These are phyloP conservation scores for Lipomyces yamanashiensis DNA, from an alignment of 805 yeast species.

Conservation along the genomic window DNA sequence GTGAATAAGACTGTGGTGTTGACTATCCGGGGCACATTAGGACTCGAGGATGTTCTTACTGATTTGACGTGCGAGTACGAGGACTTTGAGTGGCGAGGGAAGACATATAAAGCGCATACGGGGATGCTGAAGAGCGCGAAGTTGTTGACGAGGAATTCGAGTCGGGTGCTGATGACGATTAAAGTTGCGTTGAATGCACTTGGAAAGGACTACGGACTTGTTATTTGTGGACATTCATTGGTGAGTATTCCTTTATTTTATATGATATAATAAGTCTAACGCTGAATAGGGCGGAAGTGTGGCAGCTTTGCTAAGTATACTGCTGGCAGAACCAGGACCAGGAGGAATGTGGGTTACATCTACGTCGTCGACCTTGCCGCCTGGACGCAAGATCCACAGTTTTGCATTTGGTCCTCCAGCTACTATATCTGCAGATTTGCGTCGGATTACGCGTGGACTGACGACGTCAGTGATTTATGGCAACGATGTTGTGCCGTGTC, in stretches of 20 bases:
- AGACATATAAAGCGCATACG: constrained; percentile 41
- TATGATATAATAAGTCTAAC: not conserved
- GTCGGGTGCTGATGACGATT: constrained; percentile 42
- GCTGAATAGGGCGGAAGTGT: constrained; percentile 43
- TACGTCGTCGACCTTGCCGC: constrained; percentile 35
- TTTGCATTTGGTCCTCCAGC: constrained; percentile 47
- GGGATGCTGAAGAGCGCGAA: constrained; percentile 45
- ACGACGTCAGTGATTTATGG: constrained; percentile 45
- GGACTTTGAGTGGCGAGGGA: constrained; percentile 42
- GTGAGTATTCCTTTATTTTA: constrained; percentile 4
- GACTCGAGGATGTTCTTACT: constrained; percentile 44
- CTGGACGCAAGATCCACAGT: constrained; percentile 43
- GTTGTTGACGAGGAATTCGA: constrained; percentile 35
- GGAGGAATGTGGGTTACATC: constrained; percentile 39
- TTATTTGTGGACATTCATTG: constrained; percentile 46
- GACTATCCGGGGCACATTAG: constrained; percentile 45
- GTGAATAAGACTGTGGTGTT: constrained; percentile 43
- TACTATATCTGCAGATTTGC: constrained; percentile 40
- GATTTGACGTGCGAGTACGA: constrained; percentile 45
- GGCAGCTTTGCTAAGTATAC: constrained; percentile 42
- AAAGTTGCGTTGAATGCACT: constrained; percentile 39
- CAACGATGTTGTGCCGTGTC: constrained; percentile 44
- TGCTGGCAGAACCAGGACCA: constrained; percentile 37
- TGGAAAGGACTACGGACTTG: constrained; percentile 43
- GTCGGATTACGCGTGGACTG: constrained; percentile 38